phyloP scores from a whole-genome alignment of 1,284 basidiomycete genomes.

The Leucoagaricus sp. region DNA sequence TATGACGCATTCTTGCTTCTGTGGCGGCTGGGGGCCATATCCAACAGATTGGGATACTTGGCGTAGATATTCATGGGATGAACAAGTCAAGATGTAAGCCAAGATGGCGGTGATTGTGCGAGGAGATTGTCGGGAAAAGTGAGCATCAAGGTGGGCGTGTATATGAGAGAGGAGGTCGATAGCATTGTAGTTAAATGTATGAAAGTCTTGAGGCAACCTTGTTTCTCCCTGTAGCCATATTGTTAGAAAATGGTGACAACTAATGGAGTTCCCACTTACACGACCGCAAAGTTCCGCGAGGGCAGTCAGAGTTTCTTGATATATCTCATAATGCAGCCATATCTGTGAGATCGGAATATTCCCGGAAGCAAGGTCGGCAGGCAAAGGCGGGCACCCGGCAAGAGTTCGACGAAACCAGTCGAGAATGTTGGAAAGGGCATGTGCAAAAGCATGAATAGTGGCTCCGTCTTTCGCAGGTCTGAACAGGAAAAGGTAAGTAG shows the following conservation, averaged over 20 bases:
- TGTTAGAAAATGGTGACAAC: neutral
- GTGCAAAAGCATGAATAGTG: constrained; percentile 63
- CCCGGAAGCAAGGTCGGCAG: constrained; percentile 21
- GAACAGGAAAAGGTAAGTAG: neutral
- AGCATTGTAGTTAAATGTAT: constrained; percentile 41
- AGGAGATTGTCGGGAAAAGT: constrained; percentile 53
- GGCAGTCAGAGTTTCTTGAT: constrained; percentile 50
- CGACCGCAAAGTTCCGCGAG: constrained; percentile 56
- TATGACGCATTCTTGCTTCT: constrained; percentile 22
- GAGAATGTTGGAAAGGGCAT: constrained; percentile 59
- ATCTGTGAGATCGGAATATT: constrained; percentile 39
- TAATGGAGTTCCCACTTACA: constrained; percentile 39
- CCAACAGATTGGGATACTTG: constrained; percentile 58
- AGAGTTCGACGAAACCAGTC: constrained; percentile 49
- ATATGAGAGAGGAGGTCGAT: constrained; percentile 55
- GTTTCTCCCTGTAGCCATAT: constrained; percentile 37
- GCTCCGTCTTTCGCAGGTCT: constrained; percentile 45
- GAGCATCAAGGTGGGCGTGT: constrained; percentile 49
- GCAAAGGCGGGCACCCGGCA: constrained; percentile 36
- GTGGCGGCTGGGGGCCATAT: constrained; percentile 38
- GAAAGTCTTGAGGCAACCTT: constrained; percentile 42
- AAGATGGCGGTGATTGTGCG: constrained; percentile 48
- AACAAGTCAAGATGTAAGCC: constrained; percentile 62
- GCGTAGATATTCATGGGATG: constrained; percentile 62
- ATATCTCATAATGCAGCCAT: constrained; percentile 53